Evolutionary conservation across 2,329 filamentous ascomycete species (phyloP), one percentile per base, ranked within the genome.

Genomic region (Tothia fuscella): DNA sequence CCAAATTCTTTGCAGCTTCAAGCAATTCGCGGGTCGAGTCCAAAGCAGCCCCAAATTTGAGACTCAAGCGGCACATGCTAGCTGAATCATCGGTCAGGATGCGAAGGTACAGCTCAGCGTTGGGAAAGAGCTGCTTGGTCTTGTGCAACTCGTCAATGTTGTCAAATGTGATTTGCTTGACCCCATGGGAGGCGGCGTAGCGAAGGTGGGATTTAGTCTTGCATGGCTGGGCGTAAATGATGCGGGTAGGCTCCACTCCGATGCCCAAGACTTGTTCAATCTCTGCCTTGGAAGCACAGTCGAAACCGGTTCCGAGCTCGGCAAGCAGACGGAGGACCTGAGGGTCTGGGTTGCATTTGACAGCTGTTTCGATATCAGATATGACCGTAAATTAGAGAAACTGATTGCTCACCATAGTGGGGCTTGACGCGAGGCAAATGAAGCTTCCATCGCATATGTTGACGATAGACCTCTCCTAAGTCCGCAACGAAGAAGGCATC

Each of bases 131-230:
- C 63, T 86, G 82, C 64, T 93, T 91, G 62, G 93, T 89, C 74
- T 98, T 98, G 76, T 89, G 86, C 40, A 98, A 76, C 72, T 98
- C 91, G 61, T 98, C 91, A 59, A 82, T 78, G 55, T 98, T 98
- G 74, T 98, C 91, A 59, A 98, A 96, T 2, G 91, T 98, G 89
- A 98, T 96, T 71, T 94, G 85, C 68, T 83, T 89, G 59, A 98
- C 91, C 51, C 82, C 82, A 51, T 80, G 71, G 58, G 78, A 74
- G 56, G 82, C 78, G 49, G 93, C 91, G 57, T 88, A 93, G 57
- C 88, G 86, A 48, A 98, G 74, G 63, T 95, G 96, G 36, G 89
- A 95, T 68, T 91, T 93, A 56, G 91, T 98, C 78, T 98, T 98
- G 82, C 91, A 96, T 43, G 91, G 91, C 68, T 98, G 91, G 38